Evolutionary conservation across 495 filamentous ascomycete genomes (phyloP), one percentile per base, ranked within the genome.

Genomic region (Penicillium riverlandense): DNA sequence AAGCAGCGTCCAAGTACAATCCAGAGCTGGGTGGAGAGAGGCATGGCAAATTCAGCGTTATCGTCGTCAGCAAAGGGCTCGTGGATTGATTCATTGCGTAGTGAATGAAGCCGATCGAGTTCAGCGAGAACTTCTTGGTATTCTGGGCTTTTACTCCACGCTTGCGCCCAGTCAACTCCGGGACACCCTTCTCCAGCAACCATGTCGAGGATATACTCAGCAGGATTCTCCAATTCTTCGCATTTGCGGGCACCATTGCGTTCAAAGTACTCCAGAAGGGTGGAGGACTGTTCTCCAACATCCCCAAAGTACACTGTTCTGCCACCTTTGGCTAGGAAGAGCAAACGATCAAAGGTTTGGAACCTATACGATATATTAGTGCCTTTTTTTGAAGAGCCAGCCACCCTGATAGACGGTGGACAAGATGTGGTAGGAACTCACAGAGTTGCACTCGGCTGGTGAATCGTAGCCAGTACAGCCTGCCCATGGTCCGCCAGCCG

Each of bases 161-260:
- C 63, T 37, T 82, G 49, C 43, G 75, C 72, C 90, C 90, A 96
- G 59, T 95, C 86, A 31, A 80, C 82, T 0, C 83, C 82, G 13
- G 83, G 81, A 36, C 86, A 88, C 0, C 52, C 42, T 7, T 56
- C 54, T 7, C 50, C 58, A 1, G 57, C 53, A 38, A 89, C 90
- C 48, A 85, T 82, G 45, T 92, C 88, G 12, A 96, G 69, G 77
- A 96, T 94, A 79, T 85, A 94, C 60, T 96, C 90, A 9, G 90
- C 90, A 5, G 88, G 88, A 36, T 75, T 96, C 13, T 87, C 86
- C 10, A 81, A 73, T 8, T 68, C 53, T 8, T 82, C 81, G 61
- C 89, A 95, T 22, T 74, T 61, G 10, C 71, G 62, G 4, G 81
- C 83, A 16, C 88, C 83, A 53, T 88, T 79, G 41, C 72, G 67